Evolutionary conservation across 352 stramenopile genomes (phyloP), one percentile per base, ranked within the genome.

Genomic region (Blastocystis sp.): DNA sequence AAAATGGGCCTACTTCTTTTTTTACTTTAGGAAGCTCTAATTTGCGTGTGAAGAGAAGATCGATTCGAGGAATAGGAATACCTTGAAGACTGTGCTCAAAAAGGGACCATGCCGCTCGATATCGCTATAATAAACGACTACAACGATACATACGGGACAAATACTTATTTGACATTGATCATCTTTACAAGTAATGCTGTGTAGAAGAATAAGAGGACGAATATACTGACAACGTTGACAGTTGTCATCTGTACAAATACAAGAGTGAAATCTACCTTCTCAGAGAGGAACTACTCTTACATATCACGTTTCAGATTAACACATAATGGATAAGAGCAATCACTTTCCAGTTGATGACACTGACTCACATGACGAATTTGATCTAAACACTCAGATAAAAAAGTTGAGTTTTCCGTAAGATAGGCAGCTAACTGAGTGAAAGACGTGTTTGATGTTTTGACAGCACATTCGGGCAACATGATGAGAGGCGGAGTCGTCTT

Each of bases 161-260:
- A 84, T 19, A 22, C 4, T 24, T 24, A 84, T 84, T 30, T 84
- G 73, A 42, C 73, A 84, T 33, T 64, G 30, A 35, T 84, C 73
- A 13, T 44, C 24, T 30, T 58, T 84, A 30, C 73, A 84, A 42
- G 13, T 66, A 15, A 84, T 40, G 33, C 73, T 84, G 56, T 84
- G 73, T 37, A 84, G 30, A 24, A 84, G 73, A n/a, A 84, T 66
- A 35, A 84, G 51, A 19, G 73, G 73, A 68, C 73, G 73, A 9
- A 84, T 58, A 11, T 69, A 44, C 27, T 54, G 53, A 22, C 73
- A 84, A 1, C 9, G 33, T 1, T n/a, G 35, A 68, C 73, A 84
- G 3, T 64, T 68, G 5, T 66, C 73, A 30, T 84, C 73, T 24
- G 73, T 84, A 33, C 73, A 84, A 15, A 66, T 66, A 17, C 42